Conservation (phyloP, 2,329 filamentous ascomycete genomes). For the Pochonia chlamydosporia region DNA sequence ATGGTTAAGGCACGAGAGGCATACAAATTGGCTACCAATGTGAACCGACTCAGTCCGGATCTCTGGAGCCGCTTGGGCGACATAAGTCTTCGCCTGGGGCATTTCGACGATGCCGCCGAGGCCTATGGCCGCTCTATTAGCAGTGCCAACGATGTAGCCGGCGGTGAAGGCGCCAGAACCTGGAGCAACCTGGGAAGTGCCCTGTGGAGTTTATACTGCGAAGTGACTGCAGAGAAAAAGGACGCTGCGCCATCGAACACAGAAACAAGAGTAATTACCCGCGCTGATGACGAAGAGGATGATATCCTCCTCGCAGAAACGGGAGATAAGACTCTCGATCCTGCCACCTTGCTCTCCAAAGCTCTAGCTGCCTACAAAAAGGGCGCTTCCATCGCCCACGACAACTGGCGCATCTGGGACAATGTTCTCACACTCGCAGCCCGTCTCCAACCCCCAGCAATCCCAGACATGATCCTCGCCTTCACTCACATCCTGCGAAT, state of each 20-base stretch:
- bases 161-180: constrained; percentile 83
- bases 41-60: constrained; percentile 75
- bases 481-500: constrained; percentile 72
- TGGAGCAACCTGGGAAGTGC: constrained; percentile 94
- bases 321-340: constrained; percentile 34
- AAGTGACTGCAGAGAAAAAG: constrained; percentile 36
- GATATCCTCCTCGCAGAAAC: constrained; percentile 15
- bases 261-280: constrained; percentile 9
- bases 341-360: constrained; percentile 61
- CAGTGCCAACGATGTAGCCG: constrained; percentile 50
- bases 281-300: constrained; percentile 20
- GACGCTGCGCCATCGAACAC: constrained; percentile 18
- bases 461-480: constrained; percentile 69
- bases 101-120: constrained; percentile 74
- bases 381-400: constrained; percentile 74
- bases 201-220: constrained; percentile 63
- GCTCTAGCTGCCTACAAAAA: constrained; percentile 81
- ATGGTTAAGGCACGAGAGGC: constrained; percentile 66
- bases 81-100: constrained; percentile 70
- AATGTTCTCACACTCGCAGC: constrained; percentile 87
- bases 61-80: constrained; percentile 91
- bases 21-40: constrained; percentile 69
- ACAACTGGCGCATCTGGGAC: constrained; percentile 93
- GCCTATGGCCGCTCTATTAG: constrained; percentile 80
- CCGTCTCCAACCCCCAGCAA: constrained; percentile 68